These are phyloP conservation scores for Luvunga scandens DNA, from an alignment of 345 rosid species.

Conservation along the genomic window DNA sequence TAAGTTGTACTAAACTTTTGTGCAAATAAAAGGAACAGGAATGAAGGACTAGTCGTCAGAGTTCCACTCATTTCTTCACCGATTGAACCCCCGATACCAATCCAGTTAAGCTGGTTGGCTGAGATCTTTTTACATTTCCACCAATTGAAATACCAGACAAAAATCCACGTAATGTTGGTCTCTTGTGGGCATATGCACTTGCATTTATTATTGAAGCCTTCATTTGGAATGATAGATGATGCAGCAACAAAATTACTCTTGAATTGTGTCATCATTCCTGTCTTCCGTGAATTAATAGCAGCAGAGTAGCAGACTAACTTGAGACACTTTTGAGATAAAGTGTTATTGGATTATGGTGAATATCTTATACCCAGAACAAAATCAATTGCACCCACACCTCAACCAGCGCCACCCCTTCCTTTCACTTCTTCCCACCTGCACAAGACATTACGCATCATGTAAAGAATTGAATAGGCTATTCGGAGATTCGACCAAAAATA, in stretches of 20 bases:
- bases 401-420: conserved; percentile 62
- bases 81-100: conserved; percentile 88
- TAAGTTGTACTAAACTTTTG: too few species aligned
- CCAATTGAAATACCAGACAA: conserved; percentile 88
- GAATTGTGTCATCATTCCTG: conserved; percentile 79
- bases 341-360: conserved; percentile 47
- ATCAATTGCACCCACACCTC: conserved; percentile 98
- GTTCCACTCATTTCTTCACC: conserved; percentile 63
- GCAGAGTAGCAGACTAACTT: conserved; percentile 57
- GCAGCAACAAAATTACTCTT: conserved; percentile 88
- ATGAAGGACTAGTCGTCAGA: conserved; percentile 33
- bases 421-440: conserved; percentile 78
- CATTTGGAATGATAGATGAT: conserved; percentile 55
- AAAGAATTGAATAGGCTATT: background rate
- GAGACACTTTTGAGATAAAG: conserved; percentile 36
- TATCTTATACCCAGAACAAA: conserved; percentile 93
- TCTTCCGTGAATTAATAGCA: conserved; percentile 60
- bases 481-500: background rate
- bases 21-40: background rate
- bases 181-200: conserved; percentile 45
- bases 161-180: conserved; percentile 79
- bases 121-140: conserved; percentile 54
- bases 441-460: conserved; percentile 27
- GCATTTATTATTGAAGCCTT: conserved; percentile 32
- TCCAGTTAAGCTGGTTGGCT: conserved; percentile 58